Base-by-base conservation (phyloP, 129 eudicot species). In the Helichrysum umbraculigerum region DNA sequence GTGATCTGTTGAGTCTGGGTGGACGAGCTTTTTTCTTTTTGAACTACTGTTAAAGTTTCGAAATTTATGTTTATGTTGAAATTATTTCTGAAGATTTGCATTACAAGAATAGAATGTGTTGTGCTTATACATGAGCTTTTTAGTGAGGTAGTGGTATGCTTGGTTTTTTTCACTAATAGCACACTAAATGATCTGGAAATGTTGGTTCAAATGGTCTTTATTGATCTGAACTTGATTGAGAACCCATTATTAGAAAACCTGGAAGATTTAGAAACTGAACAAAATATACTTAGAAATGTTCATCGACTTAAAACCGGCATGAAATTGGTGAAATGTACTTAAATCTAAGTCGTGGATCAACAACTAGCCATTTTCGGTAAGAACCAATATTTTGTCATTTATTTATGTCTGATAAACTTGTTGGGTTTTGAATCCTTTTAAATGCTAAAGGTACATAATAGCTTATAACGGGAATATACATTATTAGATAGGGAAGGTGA, bases 1-100 rank as follows among this genome's bases (percentile, higher is more conserved):
- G 29, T 54, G 25, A 34, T 15, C 11, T 79, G 51, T 72, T 79
- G 68, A 79, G 74, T 72, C 35, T 56, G 16, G 54, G 60, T 52
- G 73, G 22, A 63, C 66, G 61, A 60, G 39, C 33, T 12, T 30
- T 70, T 78, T 70, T 41, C 28, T 47, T 70, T 60, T 29, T 61
- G 39, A 11, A 60, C 65, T 60, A 71, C n/a, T 78, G 72, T 71
- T 56, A 35, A 30, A 59, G 22, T 78, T 41, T 71, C 7, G 37
- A 30, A 59, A 6, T 28, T 79, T 73, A 52, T 79, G 68, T 42
- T 72, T 65, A 51, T 41, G 52, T 32, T 4, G 6, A 62, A 4
- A 12, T 79, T 51, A 8, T 63, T 79, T 79, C 4, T 39, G 47
- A 21, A 16, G n/a, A 70, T 28, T 59, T 17, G 76, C 42, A 68